Evolutionary conservation across 2,329 filamentous ascomycete genomes (phyloP), one percentile per base, ranked within the genome.

Genomic region (Plenodomus tracheiphilus): DNA sequence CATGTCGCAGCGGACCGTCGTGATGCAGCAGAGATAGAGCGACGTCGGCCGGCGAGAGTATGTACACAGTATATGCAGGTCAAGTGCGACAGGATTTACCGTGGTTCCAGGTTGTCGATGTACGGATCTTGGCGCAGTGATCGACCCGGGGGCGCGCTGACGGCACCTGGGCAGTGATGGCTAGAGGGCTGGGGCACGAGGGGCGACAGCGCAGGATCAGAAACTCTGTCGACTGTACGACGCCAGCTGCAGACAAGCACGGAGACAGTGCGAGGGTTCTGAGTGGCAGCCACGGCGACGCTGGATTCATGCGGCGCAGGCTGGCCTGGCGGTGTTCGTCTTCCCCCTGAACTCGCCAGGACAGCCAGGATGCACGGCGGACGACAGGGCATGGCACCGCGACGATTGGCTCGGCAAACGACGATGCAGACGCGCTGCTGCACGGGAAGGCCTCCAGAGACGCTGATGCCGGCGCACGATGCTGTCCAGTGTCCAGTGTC

Each of bases 1-100:
- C 56, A 58, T 59, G 42, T 58, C 56, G 54, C 45, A 43, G 28
- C 15, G 28, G 28, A 32, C 15, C 13, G 28, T 32, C 28, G 28
- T 32, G 11, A 15, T 32, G 28, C 28, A 32, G 28, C 28, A 32
- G 28, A 32, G 13, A 32, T 15, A 15, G 28, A 15, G 28, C 28
- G 13, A 15, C 6, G 18, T 49, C 30, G 41, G 30, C 16, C 19
- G 43, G 16, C 41, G 48, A 39, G 36, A 40, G 22, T n/a, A n/a
- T n/a, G 30, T 35, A 39, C 34, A 41, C 36, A n/a, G 46, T 35
- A 30, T 46, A 10, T 20, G 35, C 35, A 21, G 47, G 41, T 21
- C 28, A 38, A 35, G 16, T 34, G 46, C 30, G 38, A 39, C 30
- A 43, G 22, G 22, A 35, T 51, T 51, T 39, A 44, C 18, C 45